Evolutionary conservation across 2,329 filamentous ascomycete genomes (phyloP), one percentile per base, ranked within the genome.

Genomic region (Graphiopsis chlorocephala): DNA sequence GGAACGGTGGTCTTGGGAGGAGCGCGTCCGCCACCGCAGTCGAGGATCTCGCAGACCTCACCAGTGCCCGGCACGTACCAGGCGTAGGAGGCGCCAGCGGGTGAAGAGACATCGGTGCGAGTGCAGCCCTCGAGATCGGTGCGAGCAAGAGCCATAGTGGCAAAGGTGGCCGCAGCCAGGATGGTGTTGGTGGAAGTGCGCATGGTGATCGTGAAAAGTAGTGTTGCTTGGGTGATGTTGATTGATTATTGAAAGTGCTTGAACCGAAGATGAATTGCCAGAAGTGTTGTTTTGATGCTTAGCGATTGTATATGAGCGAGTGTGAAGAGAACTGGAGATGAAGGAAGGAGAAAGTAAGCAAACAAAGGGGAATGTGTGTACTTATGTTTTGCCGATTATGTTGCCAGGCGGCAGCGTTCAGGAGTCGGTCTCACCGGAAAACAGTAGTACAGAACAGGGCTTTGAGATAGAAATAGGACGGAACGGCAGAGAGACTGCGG

Each of bases 1-100:
- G 88, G 88, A 25, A 87, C 83, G 28, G 81, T 83, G 17, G 84
- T 86, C 55, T 72, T 89, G 66, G 86, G 84, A 3, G 88, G 86
- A 10, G 87, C 88, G 53, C 84, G 82, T 63, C 87, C 88, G 68
- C 88, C 88, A 65, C 88, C 88, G 76, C 88, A 90, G 82, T 90
- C 88, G 69, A 87, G 81, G 67, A 85, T 72, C 12, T 80, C 79
- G 81, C 88, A 90, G 73, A 90, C 79, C 78, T 90, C 87, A 73
- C 87, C 86, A 20, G 83, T 86, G 69, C 78, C 86, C 1, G 86
- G 87, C 61, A 88, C 83, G 75, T 86, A 89, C 80, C 81, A 90
- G 71, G 86, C 75, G 55, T 82, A 66, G 63, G 80, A 83, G 50
- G 80, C 80, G 69, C 81, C 83, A 65, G 76, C 73, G 55, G 72